A percentile compares a stretch with the other conserved stretches of the same genome.
These are phyloP conservation scores for Fusarium tricinctum DNA, from an alignment of 2,329 filamentous ascomycete genomes.

Conservation along the genomic window DNA sequence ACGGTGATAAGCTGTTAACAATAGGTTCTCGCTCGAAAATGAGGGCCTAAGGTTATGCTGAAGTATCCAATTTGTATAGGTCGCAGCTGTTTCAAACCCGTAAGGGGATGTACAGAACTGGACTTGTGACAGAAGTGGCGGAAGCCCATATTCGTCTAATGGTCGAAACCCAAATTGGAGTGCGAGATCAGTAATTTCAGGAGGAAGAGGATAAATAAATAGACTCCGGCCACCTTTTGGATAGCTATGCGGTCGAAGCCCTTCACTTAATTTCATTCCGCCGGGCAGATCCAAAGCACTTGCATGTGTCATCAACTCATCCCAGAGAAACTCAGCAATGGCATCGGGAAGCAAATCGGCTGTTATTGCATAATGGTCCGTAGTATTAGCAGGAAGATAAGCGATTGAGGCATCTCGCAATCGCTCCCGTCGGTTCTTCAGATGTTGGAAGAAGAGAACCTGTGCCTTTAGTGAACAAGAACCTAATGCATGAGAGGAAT, in stretches of 20 bases:
- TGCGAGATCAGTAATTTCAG: neutral
- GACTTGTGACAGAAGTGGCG: neutral
- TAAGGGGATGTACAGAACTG: fast-evolving
- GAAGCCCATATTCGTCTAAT: neutral
- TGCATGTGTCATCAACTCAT: neutral
- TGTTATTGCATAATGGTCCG: neutral
- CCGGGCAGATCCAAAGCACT: neutral
- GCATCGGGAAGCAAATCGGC: neutral
- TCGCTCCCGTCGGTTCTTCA: neutral
- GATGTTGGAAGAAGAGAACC: neutral
- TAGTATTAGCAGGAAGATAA: neutral
- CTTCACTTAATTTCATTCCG: neutral
- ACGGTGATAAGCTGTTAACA: neutral
- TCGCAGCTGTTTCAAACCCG: neutral
- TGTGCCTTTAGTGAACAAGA: neutral
- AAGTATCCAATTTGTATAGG: neutral
- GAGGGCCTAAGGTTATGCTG: too few relatives aligned
- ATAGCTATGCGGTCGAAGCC: neutral
- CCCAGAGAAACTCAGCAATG: neutral
- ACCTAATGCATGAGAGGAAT: fast-evolving
- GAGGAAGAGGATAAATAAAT: neutral
- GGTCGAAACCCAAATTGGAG: neutral
- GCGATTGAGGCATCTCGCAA: neutral
- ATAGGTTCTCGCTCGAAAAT: too few relatives aligned
- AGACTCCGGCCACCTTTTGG: neutral